Percentiles rank a stretch among this genome's conserved stretches.
phyloP scores from a whole-genome alignment of 2,329 filamentous ascomycete species.

The Alternaria alternata region DNA sequence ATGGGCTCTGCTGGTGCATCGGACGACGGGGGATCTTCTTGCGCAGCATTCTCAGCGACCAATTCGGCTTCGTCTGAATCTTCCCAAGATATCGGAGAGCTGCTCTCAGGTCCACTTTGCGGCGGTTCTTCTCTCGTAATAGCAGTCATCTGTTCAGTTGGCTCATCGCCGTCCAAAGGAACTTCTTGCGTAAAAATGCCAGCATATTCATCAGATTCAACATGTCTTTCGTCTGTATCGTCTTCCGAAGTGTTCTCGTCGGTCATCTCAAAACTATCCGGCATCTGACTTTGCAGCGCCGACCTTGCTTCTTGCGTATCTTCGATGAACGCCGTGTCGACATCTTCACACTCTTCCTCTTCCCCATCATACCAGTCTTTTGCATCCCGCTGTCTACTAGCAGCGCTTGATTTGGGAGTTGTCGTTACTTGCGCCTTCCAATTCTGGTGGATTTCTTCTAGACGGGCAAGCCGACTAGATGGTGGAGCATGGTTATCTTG shows the following conservation, averaged over 20 bases:
- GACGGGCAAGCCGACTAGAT: constrained; percentile 34
- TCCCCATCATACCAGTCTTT: neutral
- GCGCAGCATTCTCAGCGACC: neutral
- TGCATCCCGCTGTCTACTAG: neutral
- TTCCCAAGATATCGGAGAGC: neutral
- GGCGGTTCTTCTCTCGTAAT: neutral
- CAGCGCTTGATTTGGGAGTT: constrained; percentile 17
- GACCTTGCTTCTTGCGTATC: constrained; percentile 54
- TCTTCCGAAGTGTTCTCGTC: constrained; percentile 25
- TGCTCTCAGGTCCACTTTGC: neutral
- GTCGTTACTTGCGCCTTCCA: constrained; percentile 29
- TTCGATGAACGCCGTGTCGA: constrained; percentile 47
- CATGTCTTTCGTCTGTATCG: neutral
- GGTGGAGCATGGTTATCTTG: neutral
- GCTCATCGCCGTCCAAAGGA: neutral
- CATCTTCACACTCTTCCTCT: constrained; percentile 1
- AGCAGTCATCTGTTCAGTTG: neutral
- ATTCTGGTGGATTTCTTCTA: constrained; percentile 36
- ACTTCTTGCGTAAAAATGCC: neutral
- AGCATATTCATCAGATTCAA: constrained; percentile 3
- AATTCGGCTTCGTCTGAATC: constrained; percentile 1
- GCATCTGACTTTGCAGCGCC: constrained; percentile 54
- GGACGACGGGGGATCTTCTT: neutral
- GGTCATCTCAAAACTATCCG: constrained; percentile 32
- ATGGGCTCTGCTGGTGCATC: neutral